Evolutionary conservation across 768 basidiomycete genomes (phyloP), one percentile per base, ranked within the genome.

Genomic region (Dictyophora rubrovolvata): DNA sequence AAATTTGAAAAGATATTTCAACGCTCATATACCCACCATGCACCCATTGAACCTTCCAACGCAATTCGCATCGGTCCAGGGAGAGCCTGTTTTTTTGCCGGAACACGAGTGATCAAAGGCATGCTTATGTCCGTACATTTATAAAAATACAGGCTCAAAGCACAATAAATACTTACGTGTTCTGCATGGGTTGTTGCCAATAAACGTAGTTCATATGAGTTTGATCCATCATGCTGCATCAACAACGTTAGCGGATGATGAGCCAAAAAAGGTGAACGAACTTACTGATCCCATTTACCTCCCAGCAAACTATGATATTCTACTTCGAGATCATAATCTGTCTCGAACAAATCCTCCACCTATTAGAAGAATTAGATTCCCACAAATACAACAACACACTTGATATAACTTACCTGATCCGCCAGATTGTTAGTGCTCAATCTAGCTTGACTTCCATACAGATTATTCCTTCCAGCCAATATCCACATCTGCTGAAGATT

Each of bases 171-270:
- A 69, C 76, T 47, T 55, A 80, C 77, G 79, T 78, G 68, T 87
- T 80, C 14, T 77, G 74, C 79, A 81, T 81, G 4, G 85, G 84
- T 64, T 84, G 83, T 61, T 88, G 85, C 82, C 85, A 86, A 68
- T 87, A 85, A 61, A 76, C 80, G 61, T 83, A 86, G 56, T 78
- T 78, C 59, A 82, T 65, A 69, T 81, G 83, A n/a, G 84, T 83
- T 66, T 86, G 84, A 65, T 84, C 82, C 81, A 87, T 84, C 79
- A 87, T 86, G 65, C 77, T 79, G 35, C 0, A n/a, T 54, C 28
- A 28, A 28, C 28, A 28, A 28, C 28, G 4, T 28, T 3, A 28
- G 28, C 7, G 28, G 28, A 35, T 20, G 11, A 12, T 46, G 48
- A 5, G 9, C 21, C 54, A 22, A 57, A 22, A 57, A 53, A 17